A percentile compares a stretch with the other conserved stretches of the same genome.
These are phyloP conservation scores for Keithomyces neogunnii DNA, from an alignment of 2,329 filamentous ascomycete genomes.

Conservation along the genomic window DNA sequence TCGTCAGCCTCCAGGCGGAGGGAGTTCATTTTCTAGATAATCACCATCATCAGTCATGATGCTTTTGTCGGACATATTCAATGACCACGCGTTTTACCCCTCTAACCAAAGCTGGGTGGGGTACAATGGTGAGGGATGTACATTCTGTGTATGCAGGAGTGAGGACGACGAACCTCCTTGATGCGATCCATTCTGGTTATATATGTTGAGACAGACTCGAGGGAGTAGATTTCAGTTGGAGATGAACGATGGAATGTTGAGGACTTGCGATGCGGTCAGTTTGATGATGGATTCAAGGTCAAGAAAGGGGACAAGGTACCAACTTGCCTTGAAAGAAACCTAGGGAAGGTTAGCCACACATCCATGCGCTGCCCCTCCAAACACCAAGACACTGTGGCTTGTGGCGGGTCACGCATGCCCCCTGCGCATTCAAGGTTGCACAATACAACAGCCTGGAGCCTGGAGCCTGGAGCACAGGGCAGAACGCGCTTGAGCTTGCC, in stretches of 20 bases:
- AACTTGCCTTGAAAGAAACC: not conserved
- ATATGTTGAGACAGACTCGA: conserved; percentile 8
- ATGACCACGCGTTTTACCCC: conserved; percentile 10
- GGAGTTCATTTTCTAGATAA: conserved; percentile 76
- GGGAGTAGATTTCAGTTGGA: conserved; percentile 7
- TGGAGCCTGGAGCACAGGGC: no score
- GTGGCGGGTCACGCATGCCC: conserved; percentile 8
- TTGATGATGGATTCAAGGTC: conserved; percentile 22
- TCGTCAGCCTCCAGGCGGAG: conserved; percentile 93
- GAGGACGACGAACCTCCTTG: conserved; percentile 62
- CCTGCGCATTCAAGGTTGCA: no score
- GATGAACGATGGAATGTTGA: conserved; percentile 18
- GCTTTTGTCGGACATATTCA: not conserved
- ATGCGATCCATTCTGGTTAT: conserved; percentile 68
- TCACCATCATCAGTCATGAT: conserved; percentile 7
- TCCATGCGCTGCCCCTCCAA: conserved; percentile 21
- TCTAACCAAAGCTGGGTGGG: conserved; percentile 13
- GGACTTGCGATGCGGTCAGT: conserved; percentile 21
- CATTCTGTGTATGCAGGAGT: not conserved
- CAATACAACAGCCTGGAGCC: no score
- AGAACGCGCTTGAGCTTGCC: no score
- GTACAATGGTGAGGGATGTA: conserved; percentile 19
- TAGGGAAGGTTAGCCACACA: conserved; percentile 13
- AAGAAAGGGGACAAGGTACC: conserved; percentile 24
- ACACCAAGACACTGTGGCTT: conserved; percentile 18